These are phyloP conservation scores for Glebionis coronaria DNA, from an alignment of 129 eudicot genomes.

Conservation along the genomic window DNA sequence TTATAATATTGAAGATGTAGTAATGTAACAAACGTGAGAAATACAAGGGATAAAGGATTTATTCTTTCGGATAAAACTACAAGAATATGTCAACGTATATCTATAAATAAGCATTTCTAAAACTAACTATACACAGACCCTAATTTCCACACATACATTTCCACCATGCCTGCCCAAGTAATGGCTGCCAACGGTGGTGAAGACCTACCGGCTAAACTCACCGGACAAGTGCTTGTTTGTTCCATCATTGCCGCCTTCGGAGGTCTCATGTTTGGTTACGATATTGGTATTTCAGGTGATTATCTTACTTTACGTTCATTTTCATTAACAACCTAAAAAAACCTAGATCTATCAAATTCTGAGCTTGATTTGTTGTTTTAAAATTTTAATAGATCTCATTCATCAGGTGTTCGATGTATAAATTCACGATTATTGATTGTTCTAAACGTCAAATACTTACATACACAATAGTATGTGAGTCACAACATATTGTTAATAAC, in stretches of 20 bases:
- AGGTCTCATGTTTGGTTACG: constrained; percentile 72
- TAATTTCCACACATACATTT: background rate
- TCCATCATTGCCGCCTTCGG: constrained; percentile 65
- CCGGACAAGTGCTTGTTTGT: constrained; percentile 45
- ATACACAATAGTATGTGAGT: too few species aligned
- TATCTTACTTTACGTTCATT: background rate
- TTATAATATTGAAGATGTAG: background rate
- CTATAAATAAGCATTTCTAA: constrained; percentile 24
- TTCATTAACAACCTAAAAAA: background rate
- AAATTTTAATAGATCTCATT: too few species aligned
- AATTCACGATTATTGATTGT: too few species aligned
- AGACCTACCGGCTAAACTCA: constrained; percentile 51
- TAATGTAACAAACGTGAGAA: constrained; percentile 17
- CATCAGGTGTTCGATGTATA: too few species aligned
- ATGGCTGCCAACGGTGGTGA: constrained; percentile 29
- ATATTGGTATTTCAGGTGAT: constrained; percentile 55
- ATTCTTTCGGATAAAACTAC: constrained; percentile 28
- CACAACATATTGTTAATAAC: too few species aligned
- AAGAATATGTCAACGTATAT: constrained; percentile 25
- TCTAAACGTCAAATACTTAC: too few species aligned
- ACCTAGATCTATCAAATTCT: constrained; percentile 1
- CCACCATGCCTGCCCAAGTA: constrained; percentile 42
- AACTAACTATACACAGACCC: background rate
- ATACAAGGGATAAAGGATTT: constrained; percentile 24
- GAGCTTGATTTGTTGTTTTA: too few species aligned